phyloP scores from a whole-genome alignment of 306 rosid species.

The Lupinus albus region DNA sequence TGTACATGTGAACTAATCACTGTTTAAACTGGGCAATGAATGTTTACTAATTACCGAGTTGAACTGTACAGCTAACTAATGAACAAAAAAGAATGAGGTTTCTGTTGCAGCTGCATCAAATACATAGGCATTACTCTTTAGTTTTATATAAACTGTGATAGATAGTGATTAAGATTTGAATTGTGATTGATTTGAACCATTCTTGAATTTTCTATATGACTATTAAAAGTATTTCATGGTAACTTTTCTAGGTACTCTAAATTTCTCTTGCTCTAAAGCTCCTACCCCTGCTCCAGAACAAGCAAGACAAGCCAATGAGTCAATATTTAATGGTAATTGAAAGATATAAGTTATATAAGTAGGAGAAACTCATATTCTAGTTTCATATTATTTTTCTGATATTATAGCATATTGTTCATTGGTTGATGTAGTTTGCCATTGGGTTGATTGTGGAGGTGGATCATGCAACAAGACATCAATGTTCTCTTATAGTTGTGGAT shows the following conservation, averaged over 20 bases:
- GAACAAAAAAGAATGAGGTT: conserved; percentile 19
- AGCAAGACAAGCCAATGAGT: conserved; percentile 42
- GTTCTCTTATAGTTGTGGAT: conserved; percentile 57
- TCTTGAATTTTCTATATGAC: too few relatives aligned
- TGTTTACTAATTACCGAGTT: not conserved
- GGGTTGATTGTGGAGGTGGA: conserved; percentile 86
- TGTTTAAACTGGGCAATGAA: too few relatives aligned
- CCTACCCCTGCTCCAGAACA: conserved; percentile 58
- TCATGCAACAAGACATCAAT: conserved; percentile 71
- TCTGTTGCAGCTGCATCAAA: conserved; percentile 22
- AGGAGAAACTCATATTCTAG: not conserved
- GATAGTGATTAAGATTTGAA: not conserved
- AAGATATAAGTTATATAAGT: not conserved
- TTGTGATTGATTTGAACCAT: not conserved
- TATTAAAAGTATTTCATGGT: conserved; percentile 16
- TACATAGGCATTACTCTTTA: not conserved
- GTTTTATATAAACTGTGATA: not conserved
- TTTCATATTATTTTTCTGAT: not conserved
- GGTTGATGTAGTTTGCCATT: conserved; percentile 62
- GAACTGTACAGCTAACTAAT: not conserved
- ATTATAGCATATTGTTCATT: not conserved
- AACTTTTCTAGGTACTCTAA: conserved; percentile 56
- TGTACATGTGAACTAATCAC: too few relatives aligned
- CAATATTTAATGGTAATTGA: conserved; percentile 66
- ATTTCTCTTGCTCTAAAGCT: conserved; percentile 59